A percentile compares a stretch with the other conserved stretches of the same genome.
These are phyloP conservation scores for Dendrobium huoshanense DNA, from an alignment of 106 monocot genomes.

Conservation along the genomic window DNA sequence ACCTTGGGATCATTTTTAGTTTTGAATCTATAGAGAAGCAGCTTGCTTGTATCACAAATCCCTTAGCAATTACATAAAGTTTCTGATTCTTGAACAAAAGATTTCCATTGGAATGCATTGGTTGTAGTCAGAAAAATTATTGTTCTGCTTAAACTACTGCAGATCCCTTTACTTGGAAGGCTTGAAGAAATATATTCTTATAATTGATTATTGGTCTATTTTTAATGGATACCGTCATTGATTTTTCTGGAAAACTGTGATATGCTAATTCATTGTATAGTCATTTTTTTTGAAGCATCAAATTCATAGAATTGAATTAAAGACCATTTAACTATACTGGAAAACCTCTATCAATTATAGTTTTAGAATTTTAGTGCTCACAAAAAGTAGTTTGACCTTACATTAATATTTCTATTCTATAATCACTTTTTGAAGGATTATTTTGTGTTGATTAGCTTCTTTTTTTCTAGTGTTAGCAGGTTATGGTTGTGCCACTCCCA, in stretches of 20 bases:
- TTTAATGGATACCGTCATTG: not conserved
- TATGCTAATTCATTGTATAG: not conserved
- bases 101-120: not conserved
- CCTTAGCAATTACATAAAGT: not conserved
- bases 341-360: not conserved
- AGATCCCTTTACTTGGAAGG: not conserved
- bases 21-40: not conserved
- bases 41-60: not conserved
- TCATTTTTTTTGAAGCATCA: not conserved
- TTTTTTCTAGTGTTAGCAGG: conserved; percentile 29
- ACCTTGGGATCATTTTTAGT: not conserved
- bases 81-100: not conserved
- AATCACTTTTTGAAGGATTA: not conserved
- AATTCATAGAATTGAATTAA: not conserved
- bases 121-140: not conserved
- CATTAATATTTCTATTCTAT: conserved; percentile 2
- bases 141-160: not conserved
- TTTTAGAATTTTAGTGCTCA: not conserved
- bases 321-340: not conserved
- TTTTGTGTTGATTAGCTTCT: not conserved
- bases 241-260: not conserved
- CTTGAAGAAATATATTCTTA: not conserved
- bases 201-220: not conserved
- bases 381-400: not conserved
- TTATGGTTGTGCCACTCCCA: conserved; percentile 78